Percentiles rank a stretch among this genome's conserved stretches.
Conservation (phyloP, 305 asterid species). For the Ajuga reptans region DNA sequence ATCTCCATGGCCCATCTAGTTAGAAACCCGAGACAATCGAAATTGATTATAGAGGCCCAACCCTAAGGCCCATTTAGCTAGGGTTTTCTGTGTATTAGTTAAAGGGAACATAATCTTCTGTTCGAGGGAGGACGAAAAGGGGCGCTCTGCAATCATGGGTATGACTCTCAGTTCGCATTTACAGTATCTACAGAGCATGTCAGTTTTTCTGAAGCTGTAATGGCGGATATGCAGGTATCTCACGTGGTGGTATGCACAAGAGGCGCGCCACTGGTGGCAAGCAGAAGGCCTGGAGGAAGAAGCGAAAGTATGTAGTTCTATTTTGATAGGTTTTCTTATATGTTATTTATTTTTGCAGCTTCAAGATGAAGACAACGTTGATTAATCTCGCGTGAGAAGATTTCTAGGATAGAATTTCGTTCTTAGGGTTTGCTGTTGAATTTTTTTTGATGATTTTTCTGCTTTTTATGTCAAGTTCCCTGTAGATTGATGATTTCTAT, state of each 20-base stretch:
- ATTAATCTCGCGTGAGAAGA: not conserved
- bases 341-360: not conserved
- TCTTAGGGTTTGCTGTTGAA: no score
- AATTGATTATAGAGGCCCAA: not conserved
- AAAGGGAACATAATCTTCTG: no score
- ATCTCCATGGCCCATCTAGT: no score
- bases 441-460: no score
- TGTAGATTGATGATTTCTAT: no score
- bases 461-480: no score
- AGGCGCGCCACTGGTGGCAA: slow-evolving; percentile 59
- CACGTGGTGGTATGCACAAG: slow-evolving; percentile 59
- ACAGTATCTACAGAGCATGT: not conserved
- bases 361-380: no score
- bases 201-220: not conserved
- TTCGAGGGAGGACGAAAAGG: not conserved
- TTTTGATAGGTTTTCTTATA: not conserved
- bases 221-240: slow-evolving; percentile 37
- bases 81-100: not conserved
- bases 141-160: slow-evolving; percentile 22
- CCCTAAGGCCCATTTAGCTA: not conserved
- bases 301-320: slow-evolving; percentile 35
- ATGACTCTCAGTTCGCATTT: not conserved
- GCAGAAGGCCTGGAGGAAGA: slow-evolving; percentile 60
- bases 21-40: no score
- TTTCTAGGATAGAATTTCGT: not conserved